Evolutionary conservation across 192 early-diverging fungal genomes (phyloP), one percentile per base, ranked within the genome.

Genomic region (Thamnidium elegans): DNA sequence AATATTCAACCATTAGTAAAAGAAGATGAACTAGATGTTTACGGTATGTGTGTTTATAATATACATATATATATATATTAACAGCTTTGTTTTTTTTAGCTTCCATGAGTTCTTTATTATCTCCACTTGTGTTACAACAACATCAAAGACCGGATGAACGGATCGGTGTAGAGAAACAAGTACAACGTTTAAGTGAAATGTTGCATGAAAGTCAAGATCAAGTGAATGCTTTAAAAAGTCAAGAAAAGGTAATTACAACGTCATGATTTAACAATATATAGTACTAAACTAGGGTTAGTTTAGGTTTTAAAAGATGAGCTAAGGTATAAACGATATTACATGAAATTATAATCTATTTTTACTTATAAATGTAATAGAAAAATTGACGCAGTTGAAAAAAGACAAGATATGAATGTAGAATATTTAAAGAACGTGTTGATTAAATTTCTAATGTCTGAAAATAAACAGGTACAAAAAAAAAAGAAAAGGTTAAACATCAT

Each of bases 401-500:
- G 86, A 30, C 79, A 87, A 51, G 79, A 87, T 39, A 68, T 89
- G 23, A 89, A 79, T 70, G 78, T 83, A 14, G 85, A 87, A 61
- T 89, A 89, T 59, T 70, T 89, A 44, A 89, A 89, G 55, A 89
- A 89, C 65, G 83, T 89, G 46, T 77, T 88, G 10, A 70, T 89
- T 23, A 86, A 84, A 42, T 89, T 86, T 55, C 72, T 89, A 14
- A 76, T 81, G 50, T 74, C 81, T 11, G 72, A 82, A 21, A 77
- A 80, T 46, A 71, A 74, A 32, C 62, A 65, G 42, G 63, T 48
- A 56, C 31, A 3, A 34, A 26, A 26, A 26, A 1, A 26, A 26
- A 26, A 26, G 3, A 26, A 26, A 26, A 26, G 3, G 1, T 26
- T n/a, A n/a, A n/a, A 26, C 26, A 3, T 26, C 3, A 26, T 26